phyloP scores from a whole-genome alignment of 2,329 filamentous ascomycete species.

The Fusarium tricinctum region DNA sequence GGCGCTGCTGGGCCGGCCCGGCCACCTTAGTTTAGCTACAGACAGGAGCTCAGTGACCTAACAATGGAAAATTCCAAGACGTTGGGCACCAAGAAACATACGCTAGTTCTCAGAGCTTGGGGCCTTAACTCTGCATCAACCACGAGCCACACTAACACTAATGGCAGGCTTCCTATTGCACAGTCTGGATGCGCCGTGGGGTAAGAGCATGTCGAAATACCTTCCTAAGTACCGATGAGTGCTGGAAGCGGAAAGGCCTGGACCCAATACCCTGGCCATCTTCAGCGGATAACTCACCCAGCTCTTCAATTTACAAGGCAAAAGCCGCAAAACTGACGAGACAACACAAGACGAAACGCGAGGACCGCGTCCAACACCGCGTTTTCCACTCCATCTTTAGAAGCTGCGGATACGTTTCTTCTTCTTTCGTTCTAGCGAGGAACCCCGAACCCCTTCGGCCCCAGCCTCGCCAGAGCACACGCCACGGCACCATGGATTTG shows the following conservation, averaged over 20 bases:
- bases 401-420: conserved; percentile 3
- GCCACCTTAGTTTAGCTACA: conserved; percentile 36
- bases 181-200: conserved; percentile 39
- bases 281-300: conserved; percentile 23
- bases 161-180: conserved; percentile 50
- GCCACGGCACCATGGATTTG: conserved; percentile 32
- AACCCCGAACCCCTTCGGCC: conserved; percentile 8
- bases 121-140: conserved; percentile 46
- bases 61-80: conserved; percentile 31
- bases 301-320: conserved; percentile 20
- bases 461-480: conserved; percentile 26
- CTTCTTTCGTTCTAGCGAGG: conserved; percentile 26
- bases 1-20: conserved; percentile 49
- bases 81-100: conserved; percentile 50
- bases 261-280: conserved; percentile 13
- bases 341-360: conserved; percentile 37
- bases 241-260: conserved; percentile 16
- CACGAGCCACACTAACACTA: conserved; percentile 43
- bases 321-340: conserved; percentile 13
- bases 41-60: conserved; percentile 36
- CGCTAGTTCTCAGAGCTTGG: conserved; percentile 44
- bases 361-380: conserved; percentile 24
- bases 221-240: conserved; percentile 26
- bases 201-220: conserved; percentile 38
- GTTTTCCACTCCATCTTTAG: conserved; percentile 29